Evolutionary conservation across 768 basidiomycete genomes (phyloP).

Genomic region (Tylopilus plumbeoviolaceoides): DNA sequence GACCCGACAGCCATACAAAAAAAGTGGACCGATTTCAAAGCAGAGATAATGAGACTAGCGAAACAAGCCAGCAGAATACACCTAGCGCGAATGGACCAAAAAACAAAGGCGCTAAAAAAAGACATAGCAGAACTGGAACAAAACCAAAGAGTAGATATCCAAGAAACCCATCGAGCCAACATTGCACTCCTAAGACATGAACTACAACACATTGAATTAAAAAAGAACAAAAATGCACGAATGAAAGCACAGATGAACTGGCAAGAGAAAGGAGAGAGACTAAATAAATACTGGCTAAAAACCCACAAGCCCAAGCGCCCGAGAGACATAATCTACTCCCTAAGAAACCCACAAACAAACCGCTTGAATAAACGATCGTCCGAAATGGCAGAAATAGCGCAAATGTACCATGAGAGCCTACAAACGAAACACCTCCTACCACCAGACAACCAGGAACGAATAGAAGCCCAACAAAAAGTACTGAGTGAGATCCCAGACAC

Average conservation of each 20-base stretch:
- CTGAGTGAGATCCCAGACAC: not conserved
- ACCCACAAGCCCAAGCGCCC: conserved; percentile 4
- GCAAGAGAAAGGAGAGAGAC: not conserved
- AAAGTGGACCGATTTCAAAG: no score
- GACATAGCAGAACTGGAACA: not conserved
- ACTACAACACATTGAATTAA: not conserved
- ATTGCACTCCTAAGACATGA: not conserved
- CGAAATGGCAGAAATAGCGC: conserved; percentile 32
- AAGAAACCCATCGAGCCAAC: not conserved
- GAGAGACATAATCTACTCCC: conserved; percentile 15
- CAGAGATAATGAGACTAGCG: no score
- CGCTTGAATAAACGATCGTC: not conserved
- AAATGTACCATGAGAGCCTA: conserved; percentile 10
- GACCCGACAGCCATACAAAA: no score
- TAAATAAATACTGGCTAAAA: conserved; percentile 20
- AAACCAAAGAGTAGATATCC: not conserved
- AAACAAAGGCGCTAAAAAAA: not conserved
- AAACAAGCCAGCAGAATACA: no score
- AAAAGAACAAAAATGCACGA: not conserved
- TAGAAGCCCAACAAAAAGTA: fast-evolving
- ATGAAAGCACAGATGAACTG: not conserved
- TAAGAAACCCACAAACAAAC: conserved; percentile 5
- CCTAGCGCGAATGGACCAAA: no score
- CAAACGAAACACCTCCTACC: conserved; percentile 5
- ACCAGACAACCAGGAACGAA: not conserved